Evolutionary conservation across 2,329 filamentous ascomycete genomes (phyloP), one percentile per base, ranked within the genome.

Genomic region (Fusarium nodosum): DNA sequence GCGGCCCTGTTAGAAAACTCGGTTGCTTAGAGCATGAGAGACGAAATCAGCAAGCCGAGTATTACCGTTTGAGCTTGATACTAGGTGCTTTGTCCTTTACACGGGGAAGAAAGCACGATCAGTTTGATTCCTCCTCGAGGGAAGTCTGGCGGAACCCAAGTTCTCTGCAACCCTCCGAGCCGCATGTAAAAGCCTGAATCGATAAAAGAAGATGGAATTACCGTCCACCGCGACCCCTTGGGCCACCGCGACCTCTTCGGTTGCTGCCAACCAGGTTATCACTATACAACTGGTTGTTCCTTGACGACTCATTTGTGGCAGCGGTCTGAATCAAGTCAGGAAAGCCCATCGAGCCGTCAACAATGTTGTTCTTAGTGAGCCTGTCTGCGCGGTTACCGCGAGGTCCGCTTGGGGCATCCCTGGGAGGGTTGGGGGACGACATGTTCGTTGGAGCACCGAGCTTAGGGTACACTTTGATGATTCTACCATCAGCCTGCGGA

Each of bases 391-490:
- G 78, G 34, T 68, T 61, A 31, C 71, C 60, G 36, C 77, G 78
- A 41, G 77, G 75, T 42, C 70, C 78, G 69, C 53, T 79, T 55
- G 69, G 76, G 63, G 73, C 64, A 24, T 60, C 58, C 18, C 30
- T 47, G 31, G 52, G 39, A 36, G 53, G 77, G 76, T 74, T 79
- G 26, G 64, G 44, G 24, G 53, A 24, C 8, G 34, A 66, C 66
- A 77, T 47, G 69, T 75, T 56, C 67, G 65, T 56, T 66, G 68
- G 66, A 34, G 76, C 66, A 36, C 84, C 84, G 5, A 86, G 80
- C 77, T 92, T 93, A 78, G 88, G 82, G 77, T 91, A 94, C 39
- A 95, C 91, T 76, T 91, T 87, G 56, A 95, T 85, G 18, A 91
- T 80, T 69, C 90, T 86, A 48, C 92, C 92, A 74, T 95, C 92